Evolutionary conservation across 176 grass and related monocot species (phyloP).

Genomic region (Eleusine indica): DNA sequence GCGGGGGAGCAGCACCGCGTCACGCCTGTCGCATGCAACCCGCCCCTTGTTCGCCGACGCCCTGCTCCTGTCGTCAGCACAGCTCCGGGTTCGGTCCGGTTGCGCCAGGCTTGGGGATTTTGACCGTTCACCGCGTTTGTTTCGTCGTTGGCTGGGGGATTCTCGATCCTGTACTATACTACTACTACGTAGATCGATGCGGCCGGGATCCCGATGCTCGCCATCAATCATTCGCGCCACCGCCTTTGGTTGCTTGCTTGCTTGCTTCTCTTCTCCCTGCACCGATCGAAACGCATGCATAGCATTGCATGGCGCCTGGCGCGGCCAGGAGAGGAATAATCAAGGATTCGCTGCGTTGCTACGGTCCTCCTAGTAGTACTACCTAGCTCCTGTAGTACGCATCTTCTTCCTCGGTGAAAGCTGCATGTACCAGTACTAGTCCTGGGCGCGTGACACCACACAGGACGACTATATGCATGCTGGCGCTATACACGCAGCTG

Average conservation of each 20-base stretch:
- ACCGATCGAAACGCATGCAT: background rate
- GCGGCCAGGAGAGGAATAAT: background rate
- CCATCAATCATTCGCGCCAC: constrained; percentile 23
- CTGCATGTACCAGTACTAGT: background rate
- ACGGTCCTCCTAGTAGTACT: too few species aligned
- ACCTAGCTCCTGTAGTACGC: background rate
- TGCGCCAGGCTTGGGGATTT: background rate
- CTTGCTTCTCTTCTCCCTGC: background rate
- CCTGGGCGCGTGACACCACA: background rate
- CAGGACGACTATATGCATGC: background rate
- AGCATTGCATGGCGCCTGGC: too few species aligned
- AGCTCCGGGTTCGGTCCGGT: constrained; percentile 4
- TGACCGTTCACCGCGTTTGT: background rate
- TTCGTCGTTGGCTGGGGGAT: background rate
- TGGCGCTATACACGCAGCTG: background rate
- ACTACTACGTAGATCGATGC: background rate
- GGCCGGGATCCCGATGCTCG: constrained; percentile 39
- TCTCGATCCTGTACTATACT: background rate
- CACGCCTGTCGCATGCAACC: constrained; percentile 30
- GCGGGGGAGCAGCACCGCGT: constrained; percentile 26
- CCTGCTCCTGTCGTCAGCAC: background rate
- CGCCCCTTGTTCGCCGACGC: background rate
- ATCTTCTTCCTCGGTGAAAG: background rate
- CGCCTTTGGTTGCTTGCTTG: background rate
- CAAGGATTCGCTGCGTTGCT: background rate